These are phyloP conservation scores for Spinacia oleracea DNA, from an alignment of 179 eudicot species.

Conservation along the genomic window DNA sequence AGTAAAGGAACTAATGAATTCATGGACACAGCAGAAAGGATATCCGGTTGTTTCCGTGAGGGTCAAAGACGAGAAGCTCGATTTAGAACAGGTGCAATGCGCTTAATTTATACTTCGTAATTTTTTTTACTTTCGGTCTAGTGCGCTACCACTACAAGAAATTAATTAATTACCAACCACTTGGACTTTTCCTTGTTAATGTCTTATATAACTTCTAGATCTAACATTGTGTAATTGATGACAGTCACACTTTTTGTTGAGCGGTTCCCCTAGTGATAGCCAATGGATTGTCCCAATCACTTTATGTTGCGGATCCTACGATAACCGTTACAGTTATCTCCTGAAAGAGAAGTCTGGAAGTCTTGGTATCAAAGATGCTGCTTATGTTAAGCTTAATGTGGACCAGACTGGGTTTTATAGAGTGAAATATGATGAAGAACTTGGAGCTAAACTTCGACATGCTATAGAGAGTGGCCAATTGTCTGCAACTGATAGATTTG, in stretches of 20 bases:
- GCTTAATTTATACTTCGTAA: too few species aligned
- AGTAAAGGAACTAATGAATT: slow-evolving; percentile 76
- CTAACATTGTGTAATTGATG: slow-evolving; percentile 26
- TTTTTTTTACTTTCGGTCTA: background rate
- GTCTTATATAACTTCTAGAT: background rate
- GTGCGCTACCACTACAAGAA: too few species aligned
- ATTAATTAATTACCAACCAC: too few species aligned
- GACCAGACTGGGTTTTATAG: slow-evolving; percentile 89
- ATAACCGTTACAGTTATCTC: slow-evolving; percentile 59
- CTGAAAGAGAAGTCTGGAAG: slow-evolving; percentile 60
- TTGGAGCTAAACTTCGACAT: slow-evolving; percentile 64
- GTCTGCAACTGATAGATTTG: slow-evolving; percentile 84
- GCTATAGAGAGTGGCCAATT: slow-evolving; percentile 73
- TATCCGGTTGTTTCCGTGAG: slow-evolving; percentile 87
- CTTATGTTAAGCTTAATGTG: slow-evolving; percentile 88
- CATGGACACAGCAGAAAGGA: slow-evolving; percentile 98
- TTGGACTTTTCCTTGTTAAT: background rate
- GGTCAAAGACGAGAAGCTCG: slow-evolving; percentile 61
- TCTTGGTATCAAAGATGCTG: slow-evolving; percentile 48
- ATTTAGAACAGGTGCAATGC: slow-evolving; percentile 74
- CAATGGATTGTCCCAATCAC: slow-evolving; percentile 96
- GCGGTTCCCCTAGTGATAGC: slow-evolving; percentile 76
- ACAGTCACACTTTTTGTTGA: slow-evolving; percentile 78
- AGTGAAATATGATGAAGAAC: slow-evolving; percentile 85
- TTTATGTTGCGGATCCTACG: slow-evolving; percentile 75